These are phyloP conservation scores for Coemansia sp. DNA, from an alignment of 192 early-diverging fungal genomes.

Conservation along the genomic window DNA sequence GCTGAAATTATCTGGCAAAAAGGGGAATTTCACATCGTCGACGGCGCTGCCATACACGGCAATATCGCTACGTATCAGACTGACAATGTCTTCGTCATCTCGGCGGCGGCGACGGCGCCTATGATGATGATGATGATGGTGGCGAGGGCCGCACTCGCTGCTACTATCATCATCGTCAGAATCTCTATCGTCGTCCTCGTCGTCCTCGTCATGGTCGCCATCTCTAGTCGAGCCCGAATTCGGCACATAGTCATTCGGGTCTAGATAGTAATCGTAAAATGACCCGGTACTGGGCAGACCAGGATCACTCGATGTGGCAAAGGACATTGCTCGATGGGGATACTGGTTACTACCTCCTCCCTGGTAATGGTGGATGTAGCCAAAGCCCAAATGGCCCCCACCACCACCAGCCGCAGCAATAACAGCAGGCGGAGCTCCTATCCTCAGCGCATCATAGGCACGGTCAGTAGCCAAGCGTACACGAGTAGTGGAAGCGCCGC, in stretches of 20 bases:
- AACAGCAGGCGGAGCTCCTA: constrained; percentile 23
- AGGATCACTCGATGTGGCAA: constrained; percentile 42
- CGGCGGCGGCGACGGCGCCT: not conserved
- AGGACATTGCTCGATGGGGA: constrained; percentile 28
- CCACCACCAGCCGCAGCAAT: not conserved
- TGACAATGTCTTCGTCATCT: constrained; percentile 34
- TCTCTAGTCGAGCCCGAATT: constrained; percentile 14
- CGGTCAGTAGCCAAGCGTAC: constrained; percentile 51
- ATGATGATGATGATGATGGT: not conserved
- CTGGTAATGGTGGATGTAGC: constrained; percentile 10
- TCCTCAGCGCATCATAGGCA: constrained; percentile 46
- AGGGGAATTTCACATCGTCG: constrained; percentile 56
- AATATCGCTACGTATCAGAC: constrained; percentile 44
- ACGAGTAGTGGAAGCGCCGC: constrained; percentile 45
- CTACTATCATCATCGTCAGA: not conserved
- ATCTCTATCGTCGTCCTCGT: not conserved
- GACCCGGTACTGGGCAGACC: constrained; percentile 37
- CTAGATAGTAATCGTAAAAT: constrained; percentile 37
- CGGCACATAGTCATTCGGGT: constrained; percentile 17
- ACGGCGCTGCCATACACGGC: constrained; percentile 47
- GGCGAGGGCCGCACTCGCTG: constrained; percentile 9
- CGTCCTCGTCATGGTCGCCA: not conserved
- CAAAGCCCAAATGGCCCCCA: not conserved
- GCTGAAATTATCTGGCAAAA: constrained; percentile 49
- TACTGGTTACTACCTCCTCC: constrained; percentile 3